phyloP scores from a whole-genome alignment of 129 eudicot species.

The Escallonia rubra region DNA sequence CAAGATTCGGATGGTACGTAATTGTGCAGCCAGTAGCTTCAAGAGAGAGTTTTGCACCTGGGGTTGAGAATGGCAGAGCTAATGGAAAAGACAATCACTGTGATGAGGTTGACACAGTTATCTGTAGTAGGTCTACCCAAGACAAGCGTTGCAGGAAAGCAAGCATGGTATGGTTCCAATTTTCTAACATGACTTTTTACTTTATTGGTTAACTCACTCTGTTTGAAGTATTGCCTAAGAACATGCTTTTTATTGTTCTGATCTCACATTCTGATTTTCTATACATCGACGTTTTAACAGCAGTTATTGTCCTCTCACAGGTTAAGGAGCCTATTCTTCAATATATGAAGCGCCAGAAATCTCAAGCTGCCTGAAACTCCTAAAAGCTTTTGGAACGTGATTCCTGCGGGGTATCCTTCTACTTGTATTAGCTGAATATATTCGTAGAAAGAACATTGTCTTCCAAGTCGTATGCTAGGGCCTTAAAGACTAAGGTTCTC shows the following conservation, averaged over 20 bases:
- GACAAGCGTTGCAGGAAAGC: constrained; percentile 76
- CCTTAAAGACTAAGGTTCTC: not conserved
- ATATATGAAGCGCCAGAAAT: constrained; percentile 69
- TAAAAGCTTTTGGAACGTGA: not conserved
- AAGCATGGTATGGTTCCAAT: constrained; percentile 59
- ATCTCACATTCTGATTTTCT: no score
- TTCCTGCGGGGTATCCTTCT: not conserved
- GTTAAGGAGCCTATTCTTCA: constrained; percentile 90
- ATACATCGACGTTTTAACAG: no score
- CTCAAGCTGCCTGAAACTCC: constrained; percentile 32
- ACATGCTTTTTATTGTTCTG: no score
- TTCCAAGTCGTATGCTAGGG: not conserved
- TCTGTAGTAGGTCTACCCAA: constrained; percentile 58
- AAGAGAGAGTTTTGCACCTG: constrained; percentile 74
- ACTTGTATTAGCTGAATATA: not conserved
- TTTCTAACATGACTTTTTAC: not conserved
- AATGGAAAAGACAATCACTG: constrained; percentile 31
- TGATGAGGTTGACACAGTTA: constrained; percentile 44
- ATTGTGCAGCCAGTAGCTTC: constrained; percentile 78
- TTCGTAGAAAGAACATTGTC: not conserved
- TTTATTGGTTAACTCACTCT: not conserved
- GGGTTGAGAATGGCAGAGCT: constrained; percentile 33
- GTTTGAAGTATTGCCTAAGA: no score
- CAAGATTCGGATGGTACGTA: not conserved
- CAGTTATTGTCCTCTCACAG: constrained; percentile 23